phyloP scores from a whole-genome alignment of 176 grass and related monocot genomes.

The Pharus latifolius region DNA sequence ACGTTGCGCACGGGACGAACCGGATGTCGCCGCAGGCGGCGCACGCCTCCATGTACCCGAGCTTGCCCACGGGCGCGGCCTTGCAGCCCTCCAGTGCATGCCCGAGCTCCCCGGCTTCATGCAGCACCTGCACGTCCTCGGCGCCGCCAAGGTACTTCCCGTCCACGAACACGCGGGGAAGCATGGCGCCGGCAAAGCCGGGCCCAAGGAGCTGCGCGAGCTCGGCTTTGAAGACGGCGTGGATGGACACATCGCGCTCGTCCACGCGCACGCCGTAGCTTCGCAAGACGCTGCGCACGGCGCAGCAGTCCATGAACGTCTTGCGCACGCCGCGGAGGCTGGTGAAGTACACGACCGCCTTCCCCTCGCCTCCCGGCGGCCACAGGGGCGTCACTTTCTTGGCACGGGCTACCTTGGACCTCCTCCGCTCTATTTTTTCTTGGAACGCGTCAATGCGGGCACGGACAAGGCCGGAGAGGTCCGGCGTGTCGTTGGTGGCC shows the following conservation, averaged over 20 bases:
- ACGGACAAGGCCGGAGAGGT: conserved; percentile 39
- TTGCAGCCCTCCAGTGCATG: conserved; percentile 43
- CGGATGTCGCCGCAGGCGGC: conserved; percentile 54
- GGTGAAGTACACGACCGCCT: conserved; percentile 75
- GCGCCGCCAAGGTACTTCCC: conserved; percentile 54
- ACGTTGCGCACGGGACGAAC: conserved; percentile 70
- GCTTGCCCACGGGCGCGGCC: conserved; percentile 25
- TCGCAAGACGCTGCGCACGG: conserved; percentile 49
- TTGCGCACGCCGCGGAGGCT: conserved; percentile 64
- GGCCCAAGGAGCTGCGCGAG: conserved; percentile 36
- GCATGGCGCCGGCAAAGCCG: background rate
- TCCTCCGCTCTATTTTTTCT: conserved; percentile 32
- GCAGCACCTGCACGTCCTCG: conserved; percentile 49
- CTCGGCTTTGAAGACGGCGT: conserved; percentile 62
- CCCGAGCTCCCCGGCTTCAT: conserved; percentile 40
- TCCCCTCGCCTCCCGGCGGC: conserved; percentile 30
- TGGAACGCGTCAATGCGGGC: conserved; percentile 43
- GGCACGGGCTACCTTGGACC: background rate
- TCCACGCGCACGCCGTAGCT: conserved; percentile 62
- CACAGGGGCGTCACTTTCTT: conserved; percentile 1
- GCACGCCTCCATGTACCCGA: conserved; percentile 40
- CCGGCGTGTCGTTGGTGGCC: conserved; percentile 7
- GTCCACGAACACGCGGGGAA: conserved; percentile 61
- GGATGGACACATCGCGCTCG: conserved; percentile 75
- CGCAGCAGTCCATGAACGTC: conserved; percentile 66